A percentile compares a stretch with the other conserved stretches of the same genome.
phyloP scores from a whole-genome alignment of 2,329 filamentous ascomycete species.

The Drechslerella stenobrocha region DNA sequence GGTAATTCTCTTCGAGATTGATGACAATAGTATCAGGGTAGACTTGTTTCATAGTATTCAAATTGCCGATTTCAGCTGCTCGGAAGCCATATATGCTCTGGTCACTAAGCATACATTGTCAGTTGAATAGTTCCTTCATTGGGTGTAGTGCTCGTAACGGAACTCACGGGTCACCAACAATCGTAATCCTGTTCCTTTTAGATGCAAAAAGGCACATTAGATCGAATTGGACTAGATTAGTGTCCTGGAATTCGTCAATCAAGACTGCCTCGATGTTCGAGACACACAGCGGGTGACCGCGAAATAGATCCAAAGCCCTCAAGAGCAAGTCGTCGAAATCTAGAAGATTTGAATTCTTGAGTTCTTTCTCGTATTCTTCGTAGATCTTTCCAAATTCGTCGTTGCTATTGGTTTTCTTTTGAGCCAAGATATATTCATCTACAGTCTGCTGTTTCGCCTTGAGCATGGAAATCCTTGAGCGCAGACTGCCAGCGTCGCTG shows the following conservation, averaged over 20 bases:
- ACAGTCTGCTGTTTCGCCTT: slow-evolving; percentile 62
- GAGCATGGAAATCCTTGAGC: slow-evolving; percentile 70
- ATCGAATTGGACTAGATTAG: slow-evolving; percentile 91
- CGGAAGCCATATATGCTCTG: slow-evolving; percentile 98
- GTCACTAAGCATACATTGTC: slow-evolving; percentile 59
- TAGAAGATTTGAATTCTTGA: slow-evolving; percentile 76
- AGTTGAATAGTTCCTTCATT: not conserved
- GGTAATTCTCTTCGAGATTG: slow-evolving; percentile 89
- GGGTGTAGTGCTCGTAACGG: not conserved
- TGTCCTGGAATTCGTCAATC: slow-evolving; percentile 98
- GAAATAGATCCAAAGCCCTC: slow-evolving; percentile 77
- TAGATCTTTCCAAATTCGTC: slow-evolving; percentile 70
- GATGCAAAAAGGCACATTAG: slow-evolving; percentile 87
- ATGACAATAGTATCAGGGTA: slow-evolving; percentile 80
- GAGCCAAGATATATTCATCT: slow-evolving; percentile 52
- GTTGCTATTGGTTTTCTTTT: slow-evolving; percentile 51
- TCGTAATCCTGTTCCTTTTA: slow-evolving; percentile 73
- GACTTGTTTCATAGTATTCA: slow-evolving; percentile 73
- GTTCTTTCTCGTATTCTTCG: slow-evolving; percentile 73
- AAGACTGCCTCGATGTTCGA: slow-evolving; percentile 87
- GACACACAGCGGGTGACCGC: slow-evolving; percentile 74
- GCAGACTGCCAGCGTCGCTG: slow-evolving; percentile 71
- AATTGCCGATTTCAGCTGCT: slow-evolving; percentile 86
- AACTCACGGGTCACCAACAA: slow-evolving; percentile 77
- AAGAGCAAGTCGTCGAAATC: slow-evolving; percentile 94